Conservation (phyloP, 495 filamentous ascomycete genomes). For the Gamarada debralockiae region DNA sequence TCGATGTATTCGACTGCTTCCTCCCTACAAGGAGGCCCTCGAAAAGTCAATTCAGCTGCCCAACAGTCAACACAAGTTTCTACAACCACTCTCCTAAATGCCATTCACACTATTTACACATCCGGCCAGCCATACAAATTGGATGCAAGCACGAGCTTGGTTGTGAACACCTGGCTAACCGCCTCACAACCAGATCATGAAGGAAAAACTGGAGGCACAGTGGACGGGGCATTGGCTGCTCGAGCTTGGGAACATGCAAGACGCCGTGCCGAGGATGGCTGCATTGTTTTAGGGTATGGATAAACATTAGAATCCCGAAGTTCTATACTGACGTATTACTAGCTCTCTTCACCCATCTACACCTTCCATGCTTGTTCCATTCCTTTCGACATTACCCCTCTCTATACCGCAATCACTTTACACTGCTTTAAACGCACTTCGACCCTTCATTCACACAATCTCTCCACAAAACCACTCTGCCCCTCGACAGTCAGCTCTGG, state of each 20-base stretch:
- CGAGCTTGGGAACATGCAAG: conserved; percentile 97
- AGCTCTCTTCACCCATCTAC: conserved; percentile 87
- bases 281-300: conserved; percentile 79
- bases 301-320: no score
- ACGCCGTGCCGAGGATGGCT: conserved; percentile 91
- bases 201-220: conserved; percentile 66
- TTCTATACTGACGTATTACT: conserved; percentile 10
- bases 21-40: conserved; percentile 50
- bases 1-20: conserved; percentile 83
- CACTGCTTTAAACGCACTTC: conserved; percentile 71
- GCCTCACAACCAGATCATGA: conserved; percentile 62
- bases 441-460: conserved; percentile 81
- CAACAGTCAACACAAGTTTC: conserved; percentile 79
- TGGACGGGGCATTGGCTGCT: conserved; percentile 74
- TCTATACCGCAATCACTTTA: conserved; percentile 68
- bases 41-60: conserved; percentile 44
- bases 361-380: conserved; percentile 78
- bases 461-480: conserved; percentile 86
- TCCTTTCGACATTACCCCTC: conserved; percentile 75
- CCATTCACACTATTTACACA: conserved; percentile 86
- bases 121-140: conserved; percentile 74
- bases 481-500: conserved; percentile 75
- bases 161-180: conserved; percentile 93
- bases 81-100: conserved; percentile 87
- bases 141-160: conserved; percentile 87